These are phyloP conservation scores for Xanthoceras sorbifolium DNA, from an alignment of 345 rosid species.

Conservation along the genomic window DNA sequence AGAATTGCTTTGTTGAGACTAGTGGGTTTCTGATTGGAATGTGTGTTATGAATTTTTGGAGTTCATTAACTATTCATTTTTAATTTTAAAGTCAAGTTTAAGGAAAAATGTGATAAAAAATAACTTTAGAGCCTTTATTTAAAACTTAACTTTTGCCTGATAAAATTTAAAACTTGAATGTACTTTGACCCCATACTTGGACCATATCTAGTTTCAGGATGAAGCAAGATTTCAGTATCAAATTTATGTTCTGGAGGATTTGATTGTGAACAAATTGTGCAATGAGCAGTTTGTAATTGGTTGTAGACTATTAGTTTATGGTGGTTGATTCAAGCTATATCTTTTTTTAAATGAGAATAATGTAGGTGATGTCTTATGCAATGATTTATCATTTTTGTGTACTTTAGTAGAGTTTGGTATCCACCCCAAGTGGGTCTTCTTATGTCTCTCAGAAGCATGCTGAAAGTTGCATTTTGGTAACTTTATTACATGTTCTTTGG, in stretches of 20 bases:
- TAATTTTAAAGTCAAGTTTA: neutral
- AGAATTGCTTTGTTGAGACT: no score
- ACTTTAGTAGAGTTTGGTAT: neutral
- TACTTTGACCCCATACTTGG: no score
- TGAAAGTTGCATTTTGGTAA: neutral
- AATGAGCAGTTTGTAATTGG: neutral
- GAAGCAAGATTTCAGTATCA: neutral
- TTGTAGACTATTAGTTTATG: constrained; percentile 14
- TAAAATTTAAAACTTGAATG: neutral
- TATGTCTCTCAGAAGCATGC: neutral
- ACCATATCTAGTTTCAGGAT: neutral
- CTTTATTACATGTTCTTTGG: constrained; percentile 14
- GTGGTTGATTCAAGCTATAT: neutral
- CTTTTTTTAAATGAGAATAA: no score
- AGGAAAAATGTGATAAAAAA: neutral
- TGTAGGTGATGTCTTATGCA: neutral
- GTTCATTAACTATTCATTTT: neutral
- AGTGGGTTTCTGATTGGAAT: neutral
- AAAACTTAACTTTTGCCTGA: neutral
- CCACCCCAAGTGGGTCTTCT: neutral
- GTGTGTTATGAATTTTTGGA: neutral
- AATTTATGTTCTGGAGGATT: neutral
- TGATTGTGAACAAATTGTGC: neutral
- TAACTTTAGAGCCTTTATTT: neutral
- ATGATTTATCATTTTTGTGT: neutral